Evolutionary conservation across 768 basidiomycete species (phyloP), one percentile per base, ranked within the genome.

Genomic region (Trichaptum fuscoviolaceum): DNA sequence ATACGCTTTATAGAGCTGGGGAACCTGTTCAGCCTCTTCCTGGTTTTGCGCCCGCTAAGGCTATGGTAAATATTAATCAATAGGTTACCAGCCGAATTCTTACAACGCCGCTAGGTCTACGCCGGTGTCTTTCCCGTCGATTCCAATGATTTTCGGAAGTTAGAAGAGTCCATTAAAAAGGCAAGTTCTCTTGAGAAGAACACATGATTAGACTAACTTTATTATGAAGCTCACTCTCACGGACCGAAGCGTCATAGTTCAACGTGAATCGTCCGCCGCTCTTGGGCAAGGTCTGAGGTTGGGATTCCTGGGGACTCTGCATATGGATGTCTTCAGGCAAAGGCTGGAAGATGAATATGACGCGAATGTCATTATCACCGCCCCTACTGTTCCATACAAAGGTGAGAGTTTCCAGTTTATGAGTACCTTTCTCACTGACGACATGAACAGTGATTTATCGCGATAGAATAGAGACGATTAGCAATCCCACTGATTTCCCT

Each of bases 321-420:
- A 99, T 74, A 95, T 99, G 93, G 93, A 96, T 71, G 92, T 96
- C 52, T 94, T 95, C 77, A 89, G 95, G 24, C 97, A 99, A 74
- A 86, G 97, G 17, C 81, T 99, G 3, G 97, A 99, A 76, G 97
- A 99, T 71, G 97, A 99, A 75, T 95, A 97, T 71, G 89, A 94
- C 66, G 92, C 95, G 35, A 95, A 91, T 72, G 88, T 99, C 66
- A 95, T 99, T 70, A 86, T 99, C 65, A 99, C 97, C 12, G 91
- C 95, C 2, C 97, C 97, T 0, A 95, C 95, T 1, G 96, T 99
- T 23, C 95, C 96, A 27, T 95, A 95, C 76, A 91, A 93, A 81
- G 77, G 95, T 92, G 64, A 66, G 77, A 34, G 62, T 62, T 65
- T 63, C 67, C 71, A 62, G 66, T 62, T 30, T 35, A 8, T 7